These are phyloP conservation scores for Hypoxylon lenormandii DNA, from an alignment of 495 filamentous ascomycete genomes.

Conservation along the genomic window DNA sequence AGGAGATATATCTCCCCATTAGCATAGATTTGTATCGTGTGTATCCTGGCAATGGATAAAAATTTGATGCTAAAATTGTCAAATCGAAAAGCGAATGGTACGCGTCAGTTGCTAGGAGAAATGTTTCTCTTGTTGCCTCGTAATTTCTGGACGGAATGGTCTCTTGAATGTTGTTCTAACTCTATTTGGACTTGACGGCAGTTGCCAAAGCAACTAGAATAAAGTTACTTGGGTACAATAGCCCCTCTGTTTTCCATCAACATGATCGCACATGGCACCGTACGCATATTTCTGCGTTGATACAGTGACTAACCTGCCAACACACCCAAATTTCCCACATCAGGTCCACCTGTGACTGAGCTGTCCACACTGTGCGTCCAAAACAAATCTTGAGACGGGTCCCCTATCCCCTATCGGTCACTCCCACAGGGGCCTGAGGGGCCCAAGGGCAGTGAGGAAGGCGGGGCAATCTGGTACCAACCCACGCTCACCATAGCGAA, in stretches of 20 bases:
- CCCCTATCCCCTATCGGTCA: conserved; percentile 44
- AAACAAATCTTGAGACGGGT: conserved; percentile 46
- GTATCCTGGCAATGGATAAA: neutral
- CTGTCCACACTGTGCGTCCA: conserved; percentile 40
- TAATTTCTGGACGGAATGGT: conserved; percentile 16
- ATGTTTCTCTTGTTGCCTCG: conserved; percentile 9
- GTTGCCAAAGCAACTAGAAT: conserved; percentile 41
- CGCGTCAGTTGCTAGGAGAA: neutral
- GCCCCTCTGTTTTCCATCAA: conserved; percentile 20
- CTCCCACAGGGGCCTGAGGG: no score
- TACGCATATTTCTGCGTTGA: neutral
- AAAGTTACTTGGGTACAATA: conserved; percentile 13
- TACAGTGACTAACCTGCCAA: conserved; percentile 12
- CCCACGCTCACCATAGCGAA: conserved; percentile 49
- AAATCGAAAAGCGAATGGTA: neutral
- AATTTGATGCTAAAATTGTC: conserved; percentile 10
- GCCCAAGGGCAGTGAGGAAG: conserved; percentile 41
- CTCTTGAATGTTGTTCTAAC: conserved; percentile 41
- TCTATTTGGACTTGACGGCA: conserved; percentile 24
- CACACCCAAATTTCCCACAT: conserved; percentile 1
- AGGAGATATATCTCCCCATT: conserved; percentile 20
- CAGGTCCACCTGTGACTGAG: conserved; percentile 20
- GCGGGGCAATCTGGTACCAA: conserved; percentile 50
- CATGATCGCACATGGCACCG: conserved; percentile 4
- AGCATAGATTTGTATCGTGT: conserved; percentile 16